These are phyloP conservation scores for Rubia peregrina DNA, from an alignment of 305 asterid species.

Conservation along the genomic window DNA sequence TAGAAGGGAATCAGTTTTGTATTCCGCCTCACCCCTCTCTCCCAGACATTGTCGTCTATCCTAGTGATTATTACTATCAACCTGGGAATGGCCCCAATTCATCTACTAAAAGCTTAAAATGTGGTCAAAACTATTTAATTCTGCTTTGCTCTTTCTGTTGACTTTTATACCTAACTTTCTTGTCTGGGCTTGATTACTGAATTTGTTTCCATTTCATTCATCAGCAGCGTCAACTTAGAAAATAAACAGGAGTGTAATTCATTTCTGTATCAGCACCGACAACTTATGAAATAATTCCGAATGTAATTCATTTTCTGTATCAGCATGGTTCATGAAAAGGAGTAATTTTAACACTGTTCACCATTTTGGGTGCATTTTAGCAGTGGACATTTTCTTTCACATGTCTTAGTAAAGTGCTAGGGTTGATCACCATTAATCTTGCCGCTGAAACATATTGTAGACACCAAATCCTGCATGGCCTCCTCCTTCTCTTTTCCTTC, in stretches of 20 bases:
- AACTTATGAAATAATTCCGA: neutral
- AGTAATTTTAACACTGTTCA: neutral
- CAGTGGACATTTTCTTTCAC: neutral
- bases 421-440: constrained; percentile 4
- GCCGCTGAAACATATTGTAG: constrained; percentile 34
- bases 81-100: neutral
- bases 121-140: neutral
- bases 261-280: neutral
- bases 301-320: neutral
- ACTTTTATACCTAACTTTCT: neutral
- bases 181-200: neutral
- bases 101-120: neutral
- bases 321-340: neutral
- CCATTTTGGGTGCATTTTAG: neutral
- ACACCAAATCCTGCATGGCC: constrained; percentile 99
- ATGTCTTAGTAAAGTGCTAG: neutral
- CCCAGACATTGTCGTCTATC: neutral
- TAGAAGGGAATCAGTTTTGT: neutral
- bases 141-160: neutral
- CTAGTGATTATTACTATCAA: neutral
- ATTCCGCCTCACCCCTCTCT: neutral
- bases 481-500: constrained; percentile 80
- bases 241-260: neutral
- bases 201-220: neutral
- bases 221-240: neutral